These are phyloP conservation scores for Lumnitzera racemosa DNA, from an alignment of 345 rosid species.

Conservation along the genomic window DNA sequence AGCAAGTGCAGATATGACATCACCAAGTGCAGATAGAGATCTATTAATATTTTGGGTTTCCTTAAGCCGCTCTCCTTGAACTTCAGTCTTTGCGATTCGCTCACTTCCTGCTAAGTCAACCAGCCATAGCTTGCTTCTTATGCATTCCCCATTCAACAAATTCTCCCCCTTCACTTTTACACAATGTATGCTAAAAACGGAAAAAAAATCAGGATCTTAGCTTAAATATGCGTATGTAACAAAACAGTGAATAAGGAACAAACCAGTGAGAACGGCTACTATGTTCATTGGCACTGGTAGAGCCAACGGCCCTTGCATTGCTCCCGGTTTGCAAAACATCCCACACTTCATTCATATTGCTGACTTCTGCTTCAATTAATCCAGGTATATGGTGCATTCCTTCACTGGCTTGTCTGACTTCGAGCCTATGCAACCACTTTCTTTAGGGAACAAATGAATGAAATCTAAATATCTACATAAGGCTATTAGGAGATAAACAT, in stretches of 20 bases:
- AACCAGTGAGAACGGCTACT: slow-evolving; percentile 99
- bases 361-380: slow-evolving; percentile 74
- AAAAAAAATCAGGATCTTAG: slow-evolving; percentile 4
- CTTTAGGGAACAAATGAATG: background rate
- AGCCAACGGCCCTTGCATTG: slow-evolving; percentile 82
- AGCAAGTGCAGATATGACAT: slow-evolving; percentile 92
- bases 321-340: slow-evolving; percentile 87
- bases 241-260: slow-evolving; percentile 3
- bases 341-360: slow-evolving; percentile 81
- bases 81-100: slow-evolving; percentile 90
- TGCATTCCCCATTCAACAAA: slow-evolving; percentile 76
- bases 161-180: slow-evolving; percentile 90
- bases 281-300: slow-evolving; percentile 86
- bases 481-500: background rate
- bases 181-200: slow-evolving; percentile 59
- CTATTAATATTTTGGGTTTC: slow-evolving; percentile 93
- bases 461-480: background rate
- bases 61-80: slow-evolving; percentile 88
- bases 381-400: slow-evolving; percentile 89
- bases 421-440: slow-evolving; percentile 41
- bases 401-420: slow-evolving; percentile 69
- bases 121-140: slow-evolving; percentile 91
- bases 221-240: too few relatives aligned
- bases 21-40: slow-evolving; percentile 97
- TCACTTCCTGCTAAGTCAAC: slow-evolving; percentile 99